A percentile compares a stretch with the other conserved stretches of the same genome.
These are phyloP conservation scores for Zoysia pacifica DNA, from an alignment of 176 grass and related monocot species.

Conservation along the genomic window DNA sequence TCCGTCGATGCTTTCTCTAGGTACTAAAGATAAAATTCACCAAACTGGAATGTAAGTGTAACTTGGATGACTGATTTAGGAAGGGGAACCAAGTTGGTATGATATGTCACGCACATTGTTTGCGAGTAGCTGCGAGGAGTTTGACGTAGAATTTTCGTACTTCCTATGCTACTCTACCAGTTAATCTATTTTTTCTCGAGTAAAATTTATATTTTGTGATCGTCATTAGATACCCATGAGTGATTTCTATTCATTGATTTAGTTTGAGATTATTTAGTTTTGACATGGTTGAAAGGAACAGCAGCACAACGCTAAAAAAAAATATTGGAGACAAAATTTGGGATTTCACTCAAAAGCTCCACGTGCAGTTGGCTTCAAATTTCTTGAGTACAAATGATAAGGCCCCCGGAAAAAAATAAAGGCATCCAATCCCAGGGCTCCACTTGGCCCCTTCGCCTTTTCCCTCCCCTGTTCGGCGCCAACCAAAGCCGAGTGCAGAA, in stretches of 20 bases:
- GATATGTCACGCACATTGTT: background rate
- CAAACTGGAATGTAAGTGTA: background rate
- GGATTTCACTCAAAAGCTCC: no score
- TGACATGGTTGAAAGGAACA: background rate
- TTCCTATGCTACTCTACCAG: background rate
- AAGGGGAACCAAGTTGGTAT: background rate
- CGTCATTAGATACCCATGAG: background rate
- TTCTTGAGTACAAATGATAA: no score
- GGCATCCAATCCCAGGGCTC: background rate
- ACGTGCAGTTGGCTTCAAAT: no score
- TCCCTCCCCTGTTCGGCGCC: slow-evolving; percentile 2
- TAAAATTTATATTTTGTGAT: background rate
- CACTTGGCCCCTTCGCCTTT: background rate
- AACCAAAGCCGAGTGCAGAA: background rate
- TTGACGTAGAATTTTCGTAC: background rate
- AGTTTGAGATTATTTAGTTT: background rate
- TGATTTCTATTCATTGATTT: background rate
- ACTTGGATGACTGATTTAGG: background rate
- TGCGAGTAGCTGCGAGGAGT: background rate
- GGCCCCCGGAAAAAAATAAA: no score
- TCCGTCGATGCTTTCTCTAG: background rate
- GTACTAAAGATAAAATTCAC: background rate
- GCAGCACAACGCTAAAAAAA: background rate
- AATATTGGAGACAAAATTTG: no score
- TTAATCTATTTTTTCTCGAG: background rate